phyloP scores from a whole-genome alignment of 1,139 yeast genomes.

The Pneumocystis jirovecii region DNA sequence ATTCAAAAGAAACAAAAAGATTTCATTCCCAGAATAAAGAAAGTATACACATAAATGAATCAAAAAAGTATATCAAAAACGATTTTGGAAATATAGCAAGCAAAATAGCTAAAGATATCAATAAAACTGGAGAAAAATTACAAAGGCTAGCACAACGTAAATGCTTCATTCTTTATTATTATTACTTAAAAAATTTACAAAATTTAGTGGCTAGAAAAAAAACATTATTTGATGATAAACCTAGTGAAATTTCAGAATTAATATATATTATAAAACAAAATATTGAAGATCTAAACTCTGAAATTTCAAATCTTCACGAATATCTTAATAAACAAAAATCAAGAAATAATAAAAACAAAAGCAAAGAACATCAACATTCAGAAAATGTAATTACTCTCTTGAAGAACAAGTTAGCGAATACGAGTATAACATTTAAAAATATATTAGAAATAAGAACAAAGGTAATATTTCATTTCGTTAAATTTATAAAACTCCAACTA shows the following conservation, averaged over 20 bases:
- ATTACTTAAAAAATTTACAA: background rate
- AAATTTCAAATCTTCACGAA: constrained; percentile 49
- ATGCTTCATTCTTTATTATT: constrained; percentile 3
- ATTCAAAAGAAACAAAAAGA: background rate
- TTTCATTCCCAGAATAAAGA: background rate
- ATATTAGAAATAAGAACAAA: constrained; percentile 79
- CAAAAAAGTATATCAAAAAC: constrained; percentile 8
- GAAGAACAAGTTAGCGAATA: constrained; percentile 79
- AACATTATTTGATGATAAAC: constrained; percentile 89
- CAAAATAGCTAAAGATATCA: constrained; percentile 72
- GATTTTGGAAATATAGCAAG: constrained; percentile 75
- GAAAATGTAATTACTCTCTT: constrained; percentile 75
- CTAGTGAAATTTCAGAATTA: constrained; percentile 82
- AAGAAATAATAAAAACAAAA: constrained; percentile 28
- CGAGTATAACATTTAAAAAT: constrained; percentile 78
- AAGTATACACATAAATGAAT: background rate
- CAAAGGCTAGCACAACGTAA: constrained; percentile 50
- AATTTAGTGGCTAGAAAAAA: constrained; percentile 61
- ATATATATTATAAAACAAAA: constrained; percentile 89
- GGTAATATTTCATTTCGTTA: constrained; percentile 9
- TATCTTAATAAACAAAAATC: constrained; percentile 31
- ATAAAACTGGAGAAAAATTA: constrained; percentile 71
- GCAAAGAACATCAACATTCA: constrained; percentile 45
- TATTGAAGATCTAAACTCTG: constrained; percentile 70
- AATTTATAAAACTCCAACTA: background rate